phyloP scores from a whole-genome alignment of 2,329 filamentous ascomycete species.

The Bipolaris victoriae region DNA sequence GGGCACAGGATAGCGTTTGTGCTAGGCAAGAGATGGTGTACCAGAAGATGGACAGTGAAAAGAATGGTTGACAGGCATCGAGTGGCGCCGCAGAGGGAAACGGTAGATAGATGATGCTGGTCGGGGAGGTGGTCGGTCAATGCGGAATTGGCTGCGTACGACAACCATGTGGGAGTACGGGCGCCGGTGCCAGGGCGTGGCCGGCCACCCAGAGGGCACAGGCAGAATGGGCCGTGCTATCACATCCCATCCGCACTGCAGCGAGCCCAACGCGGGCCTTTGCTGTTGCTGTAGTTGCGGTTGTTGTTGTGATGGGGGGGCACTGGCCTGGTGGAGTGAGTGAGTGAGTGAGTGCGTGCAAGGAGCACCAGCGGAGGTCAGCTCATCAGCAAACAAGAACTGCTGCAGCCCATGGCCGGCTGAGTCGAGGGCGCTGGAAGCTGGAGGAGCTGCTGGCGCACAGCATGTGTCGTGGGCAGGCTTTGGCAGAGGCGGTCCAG shows the following conservation, averaged over 20 bases:
- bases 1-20: slow-evolving; percentile 26
- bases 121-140: slow-evolving; percentile 30
- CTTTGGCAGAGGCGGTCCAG: slow-evolving; percentile 16
- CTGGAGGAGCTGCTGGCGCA: no score
- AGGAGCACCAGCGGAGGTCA: slow-evolving; percentile 6
- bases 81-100: slow-evolving; percentile 18
- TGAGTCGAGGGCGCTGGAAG: no score
- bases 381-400: slow-evolving; percentile 26
- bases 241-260: slow-evolving; percentile 27
- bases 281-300: slow-evolving; percentile 1
- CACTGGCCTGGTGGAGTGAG: background rate
- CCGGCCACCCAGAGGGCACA: slow-evolving; percentile 19
- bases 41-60: slow-evolving; percentile 11
- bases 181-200: slow-evolving; percentile 28
- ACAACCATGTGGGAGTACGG: slow-evolving; percentile 29
- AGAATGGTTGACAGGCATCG: slow-evolving; percentile 3
- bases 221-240: slow-evolving; percentile 29
- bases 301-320: background rate
- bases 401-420: no score
- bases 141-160: slow-evolving; percentile 21
- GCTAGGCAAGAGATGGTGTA: slow-evolving; percentile 23
- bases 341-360: background rate
- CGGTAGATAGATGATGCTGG: slow-evolving; percentile 19
- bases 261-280: slow-evolving; percentile 30
- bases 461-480: background rate